Base-by-base conservation (phyloP, 2,329 filamentous ascomycete species). In the Claviceps spartinae region DNA sequence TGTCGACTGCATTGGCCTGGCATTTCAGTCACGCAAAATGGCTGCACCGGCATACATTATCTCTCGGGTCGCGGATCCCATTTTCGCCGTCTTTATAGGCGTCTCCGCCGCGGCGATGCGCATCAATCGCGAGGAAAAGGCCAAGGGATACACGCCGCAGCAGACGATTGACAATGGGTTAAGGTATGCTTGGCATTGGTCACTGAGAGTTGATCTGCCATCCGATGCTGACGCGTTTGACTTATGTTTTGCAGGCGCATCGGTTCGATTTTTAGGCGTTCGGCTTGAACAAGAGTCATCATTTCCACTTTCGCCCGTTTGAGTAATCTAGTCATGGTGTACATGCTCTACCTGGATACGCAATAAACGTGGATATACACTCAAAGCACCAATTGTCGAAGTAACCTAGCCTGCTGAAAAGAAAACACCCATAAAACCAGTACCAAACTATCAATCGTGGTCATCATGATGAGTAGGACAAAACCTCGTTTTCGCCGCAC, bases 101-200 rank as follows among this genome's bases (percentile, higher is more conserved):
- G 58, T 80, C 30, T 71, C 72, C 24, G 78, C 78, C 1, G 76
- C 78, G 26, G 74, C 67, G 9, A 73, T 72, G 44, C 72, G 78
- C 55, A 79, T 82, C 67, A 80, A 75, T 57, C 77, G 78, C 40
- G 78, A 82, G 59, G 76, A 78, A 57, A 77, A 77, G 63, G 74
- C 74, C 49, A 78, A 79, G 64, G 78, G 78, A 50, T 74, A 63
- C 59, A 75, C 72, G 2, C 72, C 71, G 2, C 65, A 71, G 46
- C 67, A 81, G 56, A 79, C 73, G 0, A 61, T 80, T 47, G 67
- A 73, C 18, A 69, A 69, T 51, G 67, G 66, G 11, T 69, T 76
- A 58, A 63, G 69, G 69, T 71, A 66, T 45, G 63, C 57, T 46
- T 5, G 24, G 42, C 45, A 20, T 36, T 5, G 41, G 34, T 45